Evolutionary conservation across 163 green algal genomes (phyloP).

Genomic region (Volvox carteri): DNA sequence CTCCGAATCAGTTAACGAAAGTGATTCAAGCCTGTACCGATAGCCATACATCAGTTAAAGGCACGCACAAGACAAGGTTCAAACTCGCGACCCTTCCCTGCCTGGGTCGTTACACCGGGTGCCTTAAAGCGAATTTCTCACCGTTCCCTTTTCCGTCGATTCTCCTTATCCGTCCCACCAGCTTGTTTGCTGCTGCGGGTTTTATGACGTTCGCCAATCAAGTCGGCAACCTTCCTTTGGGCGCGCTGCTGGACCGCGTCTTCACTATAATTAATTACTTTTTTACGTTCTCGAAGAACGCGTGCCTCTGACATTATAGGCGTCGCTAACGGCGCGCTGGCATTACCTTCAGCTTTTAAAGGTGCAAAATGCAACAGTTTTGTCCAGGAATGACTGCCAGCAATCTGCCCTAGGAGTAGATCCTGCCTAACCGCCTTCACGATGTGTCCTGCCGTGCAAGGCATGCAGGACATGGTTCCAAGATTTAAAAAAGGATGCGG

Average conservation of each 20-base stretch:
- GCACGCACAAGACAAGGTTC: not conserved
- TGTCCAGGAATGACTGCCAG: not conserved
- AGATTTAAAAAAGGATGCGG: not conserved
- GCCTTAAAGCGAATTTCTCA: too few relatives aligned
- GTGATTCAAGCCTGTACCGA: not conserved
- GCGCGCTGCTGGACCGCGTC: not conserved
- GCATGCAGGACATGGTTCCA: constrained; percentile 21
- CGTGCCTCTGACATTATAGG: not conserved
- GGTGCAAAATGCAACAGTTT: not conserved
- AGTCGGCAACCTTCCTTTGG: not conserved
- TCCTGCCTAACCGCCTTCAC: not conserved
- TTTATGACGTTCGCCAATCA: not conserved
- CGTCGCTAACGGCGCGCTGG: not conserved
- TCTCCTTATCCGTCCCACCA: constrained; percentile 3
- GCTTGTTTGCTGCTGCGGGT: not conserved
- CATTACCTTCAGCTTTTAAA: not conserved
- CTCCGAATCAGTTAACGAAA: not conserved
- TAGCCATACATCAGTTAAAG: not conserved
- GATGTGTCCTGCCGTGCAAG: too few relatives aligned
- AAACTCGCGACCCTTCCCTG: not conserved
- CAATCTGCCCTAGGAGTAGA: not conserved
- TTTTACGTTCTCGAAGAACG: constrained; percentile 9
- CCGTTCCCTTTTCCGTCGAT: constrained; percentile 7
- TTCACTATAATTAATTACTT: constrained; percentile 44
- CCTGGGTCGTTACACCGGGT: too few relatives aligned